Evolutionary conservation across 2,329 filamentous ascomycete species (phyloP).

Genomic region (Talaromyces sp.): DNA sequence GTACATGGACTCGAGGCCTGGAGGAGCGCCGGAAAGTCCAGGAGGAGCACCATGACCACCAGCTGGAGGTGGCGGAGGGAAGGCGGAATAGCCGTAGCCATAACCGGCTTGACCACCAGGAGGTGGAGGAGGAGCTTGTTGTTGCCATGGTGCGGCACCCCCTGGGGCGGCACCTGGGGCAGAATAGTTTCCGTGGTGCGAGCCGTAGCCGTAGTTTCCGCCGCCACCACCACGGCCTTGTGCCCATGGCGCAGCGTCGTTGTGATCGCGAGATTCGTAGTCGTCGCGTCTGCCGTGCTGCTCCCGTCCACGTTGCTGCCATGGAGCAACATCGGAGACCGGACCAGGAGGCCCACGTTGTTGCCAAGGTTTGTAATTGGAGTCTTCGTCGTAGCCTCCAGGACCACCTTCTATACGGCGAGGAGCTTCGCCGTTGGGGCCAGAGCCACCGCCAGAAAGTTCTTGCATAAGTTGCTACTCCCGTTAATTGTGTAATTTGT

Average conservation of each 20-base stretch:
- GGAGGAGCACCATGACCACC: constrained; percentile 50
- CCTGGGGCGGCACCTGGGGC: constrained; percentile 43
- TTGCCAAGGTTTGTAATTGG: constrained; percentile 78
- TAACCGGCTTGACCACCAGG: constrained; percentile 47
- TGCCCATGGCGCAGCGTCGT: constrained; percentile 37
- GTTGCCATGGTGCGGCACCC: constrained; percentile 61
- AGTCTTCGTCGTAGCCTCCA: constrained; percentile 55
- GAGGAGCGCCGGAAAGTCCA: constrained; percentile 42
- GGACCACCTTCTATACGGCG: constrained; percentile 85
- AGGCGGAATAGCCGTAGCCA: constrained; percentile 55
- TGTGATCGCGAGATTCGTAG: constrained; percentile 45
- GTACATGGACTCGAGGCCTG: constrained; percentile 42
- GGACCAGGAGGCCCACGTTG: constrained; percentile 62
- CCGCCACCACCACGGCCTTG: constrained; percentile 45
- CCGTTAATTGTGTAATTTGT: constrained; percentile 43
- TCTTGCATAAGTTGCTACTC: constrained; percentile 92
- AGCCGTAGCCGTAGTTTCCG: constrained; percentile 42
- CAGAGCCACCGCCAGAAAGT: constrained; percentile 72
- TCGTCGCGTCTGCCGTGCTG: constrained; percentile 45
- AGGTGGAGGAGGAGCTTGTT: constrained; percentile 41
- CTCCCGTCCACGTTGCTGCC: constrained; percentile 59
- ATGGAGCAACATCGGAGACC: constrained; percentile 72
- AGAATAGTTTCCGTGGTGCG: constrained; percentile 37
- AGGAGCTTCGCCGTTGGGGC: constrained; percentile 57
- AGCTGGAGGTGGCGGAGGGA: constrained; percentile 41